These are phyloP conservation scores for Eimeria tenella DNA, from an alignment of 169 alveolate genomes.

Conservation along the genomic window DNA sequence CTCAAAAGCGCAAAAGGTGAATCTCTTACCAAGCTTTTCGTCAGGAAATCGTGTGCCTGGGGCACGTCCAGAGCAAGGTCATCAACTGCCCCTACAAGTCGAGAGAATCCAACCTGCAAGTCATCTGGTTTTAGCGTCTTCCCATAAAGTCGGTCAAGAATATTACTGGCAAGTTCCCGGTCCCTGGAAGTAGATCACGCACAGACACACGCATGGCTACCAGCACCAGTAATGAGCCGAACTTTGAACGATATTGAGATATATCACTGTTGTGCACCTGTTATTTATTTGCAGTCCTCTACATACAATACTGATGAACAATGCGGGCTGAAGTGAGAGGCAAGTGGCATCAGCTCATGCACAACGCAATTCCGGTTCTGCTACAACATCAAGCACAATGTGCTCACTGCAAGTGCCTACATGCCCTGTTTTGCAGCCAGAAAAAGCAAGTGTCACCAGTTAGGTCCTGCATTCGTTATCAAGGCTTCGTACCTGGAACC, in stretches of 20 bases:
- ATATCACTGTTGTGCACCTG: no score
- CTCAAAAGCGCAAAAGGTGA: background rate
- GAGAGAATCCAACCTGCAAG: conserved; percentile 75
- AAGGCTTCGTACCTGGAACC: conserved; percentile 33
- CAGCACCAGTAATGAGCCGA: no score
- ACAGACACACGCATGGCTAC: background rate
- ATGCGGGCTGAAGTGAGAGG: no score
- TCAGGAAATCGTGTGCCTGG: conserved; percentile 63
- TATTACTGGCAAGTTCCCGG: conserved; percentile 74
- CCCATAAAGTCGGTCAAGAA: conserved; percentile 76
- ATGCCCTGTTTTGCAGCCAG: no score
- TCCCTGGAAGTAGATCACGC: conserved; percentile 47
- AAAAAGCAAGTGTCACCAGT: no score
- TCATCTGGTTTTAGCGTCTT: conserved; percentile 71
- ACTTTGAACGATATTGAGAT: no score
- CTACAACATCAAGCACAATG: background rate
- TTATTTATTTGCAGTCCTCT: no score
- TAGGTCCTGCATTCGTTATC: no score
- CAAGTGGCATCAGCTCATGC: no score
- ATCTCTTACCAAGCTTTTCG: conserved; percentile 59
- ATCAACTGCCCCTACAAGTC: conserved; percentile 75
- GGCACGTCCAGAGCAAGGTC: conserved; percentile 70
- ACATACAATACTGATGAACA: no score
- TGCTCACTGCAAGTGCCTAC: background rate
- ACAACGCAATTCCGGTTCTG: background rate